These are phyloP conservation scores for Mucor plumbeus DNA, from an alignment of 371 early-diverging fungal species.

Conservation along the genomic window DNA sequence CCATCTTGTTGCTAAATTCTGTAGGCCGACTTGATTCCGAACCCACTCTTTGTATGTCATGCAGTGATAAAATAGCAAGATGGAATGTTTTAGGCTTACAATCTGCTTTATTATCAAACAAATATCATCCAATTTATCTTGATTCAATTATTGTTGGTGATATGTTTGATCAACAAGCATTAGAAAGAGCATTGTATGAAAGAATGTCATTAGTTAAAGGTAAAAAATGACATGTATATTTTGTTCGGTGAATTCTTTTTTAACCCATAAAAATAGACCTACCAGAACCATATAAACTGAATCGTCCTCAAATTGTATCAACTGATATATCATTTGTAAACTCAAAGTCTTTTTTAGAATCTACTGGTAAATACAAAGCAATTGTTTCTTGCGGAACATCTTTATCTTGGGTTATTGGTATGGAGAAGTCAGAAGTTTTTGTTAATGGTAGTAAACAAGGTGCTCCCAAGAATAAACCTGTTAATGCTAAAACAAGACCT, in stretches of 20 bases:
- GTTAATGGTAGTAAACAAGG: slow-evolving; percentile 65
- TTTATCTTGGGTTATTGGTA: slow-evolving; percentile 59
- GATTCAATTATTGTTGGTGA: slow-evolving; percentile 70
- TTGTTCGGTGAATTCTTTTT: not conserved
- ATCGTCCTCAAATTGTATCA: slow-evolving; percentile 31
- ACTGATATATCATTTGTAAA: slow-evolving; percentile 51
- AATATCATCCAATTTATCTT: slow-evolving; percentile 74
- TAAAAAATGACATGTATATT: slow-evolving; percentile 11
- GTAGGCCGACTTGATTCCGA: slow-evolving; percentile 75
- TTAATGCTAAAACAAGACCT: slow-evolving; percentile 52
- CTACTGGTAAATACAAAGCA: not conserved
- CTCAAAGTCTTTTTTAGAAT: slow-evolving; percentile 49
- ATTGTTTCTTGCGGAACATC: slow-evolving; percentile 31
- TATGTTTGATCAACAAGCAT: slow-evolving; percentile 59
- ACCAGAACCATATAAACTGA: slow-evolving; percentile 32
- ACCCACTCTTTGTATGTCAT: slow-evolving; percentile 83
- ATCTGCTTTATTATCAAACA: slow-evolving; percentile 65
- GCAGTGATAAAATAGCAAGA: slow-evolving; percentile 88
- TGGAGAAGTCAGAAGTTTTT: slow-evolving; percentile 56
- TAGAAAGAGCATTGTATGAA: slow-evolving; percentile 69
- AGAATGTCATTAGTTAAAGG: slow-evolving; percentile 45
- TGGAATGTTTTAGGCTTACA: slow-evolving; percentile 85
- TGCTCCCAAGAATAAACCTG: slow-evolving; percentile 51
- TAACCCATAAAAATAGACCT: slow-evolving; percentile 16
- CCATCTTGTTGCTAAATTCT: too few relatives aligned